Percentiles rank a stretch among this genome's conserved stretches.
phyloP scores from a whole-genome alignment of 2,329 filamentous ascomycete species.

The Arthrobotrys conoides region DNA sequence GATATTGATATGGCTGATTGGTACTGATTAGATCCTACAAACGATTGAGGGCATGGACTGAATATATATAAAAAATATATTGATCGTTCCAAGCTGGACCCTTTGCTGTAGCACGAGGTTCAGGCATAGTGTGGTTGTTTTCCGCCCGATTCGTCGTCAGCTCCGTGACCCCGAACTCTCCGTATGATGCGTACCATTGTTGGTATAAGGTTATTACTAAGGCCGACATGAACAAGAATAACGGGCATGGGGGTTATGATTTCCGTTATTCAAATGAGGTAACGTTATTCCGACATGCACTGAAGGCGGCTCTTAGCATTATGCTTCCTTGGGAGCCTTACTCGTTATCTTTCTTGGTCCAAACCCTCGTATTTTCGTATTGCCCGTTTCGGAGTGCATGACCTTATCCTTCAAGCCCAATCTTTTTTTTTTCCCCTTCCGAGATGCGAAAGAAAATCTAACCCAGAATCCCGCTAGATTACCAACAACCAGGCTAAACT shows the following conservation, averaged over 20 bases:
- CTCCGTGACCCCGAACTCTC: slow-evolving; percentile 41
- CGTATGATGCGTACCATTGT: slow-evolving; percentile 9
- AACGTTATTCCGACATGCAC: slow-evolving; percentile 42
- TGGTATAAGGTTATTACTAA: slow-evolving; percentile 47
- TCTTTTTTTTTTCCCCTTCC: not conserved
- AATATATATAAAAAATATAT: slow-evolving; percentile 17
- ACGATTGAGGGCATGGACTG: slow-evolving; percentile 8
- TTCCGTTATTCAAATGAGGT: slow-evolving; percentile 38
- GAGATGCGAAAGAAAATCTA: not conserved
- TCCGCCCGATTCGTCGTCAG: slow-evolving; percentile 32
- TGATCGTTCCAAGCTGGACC: slow-evolving; percentile 2
- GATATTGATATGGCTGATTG: not conserved
- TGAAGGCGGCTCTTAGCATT: slow-evolving; percentile 16
- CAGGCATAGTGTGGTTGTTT: slow-evolving; percentile 10
- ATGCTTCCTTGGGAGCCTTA: slow-evolving; percentile 11
- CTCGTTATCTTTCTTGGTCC: slow-evolving; percentile 14
- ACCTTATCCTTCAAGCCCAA: slow-evolving; percentile 19
- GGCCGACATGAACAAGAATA: not conserved
- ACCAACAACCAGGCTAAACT: slow-evolving; percentile 12
- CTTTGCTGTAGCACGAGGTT: not conserved
- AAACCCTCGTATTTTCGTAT: slow-evolving; percentile 51
- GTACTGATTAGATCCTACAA: slow-evolving; percentile 7
- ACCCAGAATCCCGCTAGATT: not conserved
- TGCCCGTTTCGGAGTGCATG: slow-evolving; percentile 26
- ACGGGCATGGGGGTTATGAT: not conserved